These are phyloP conservation scores for Coemansia sp. DNA, from an alignment of 192 early-diverging fungal genomes.

Conservation along the genomic window DNA sequence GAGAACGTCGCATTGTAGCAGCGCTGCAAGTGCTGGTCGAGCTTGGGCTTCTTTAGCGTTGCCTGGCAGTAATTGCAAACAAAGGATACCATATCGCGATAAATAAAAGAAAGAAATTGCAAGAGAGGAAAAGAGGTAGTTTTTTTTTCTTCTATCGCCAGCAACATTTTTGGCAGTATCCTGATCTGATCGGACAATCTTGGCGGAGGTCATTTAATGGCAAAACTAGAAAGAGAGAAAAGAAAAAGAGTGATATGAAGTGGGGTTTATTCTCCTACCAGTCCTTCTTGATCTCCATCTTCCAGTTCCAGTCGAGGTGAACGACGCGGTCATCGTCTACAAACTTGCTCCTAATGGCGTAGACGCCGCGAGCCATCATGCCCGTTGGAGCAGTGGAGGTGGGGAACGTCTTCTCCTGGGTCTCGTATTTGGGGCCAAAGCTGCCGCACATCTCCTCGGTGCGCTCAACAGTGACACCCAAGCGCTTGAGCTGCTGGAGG, in stretches of 20 bases:
- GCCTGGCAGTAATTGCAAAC: conserved; percentile 77
- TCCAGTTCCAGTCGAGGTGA: conserved; percentile 87
- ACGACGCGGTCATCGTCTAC: conserved; percentile 86
- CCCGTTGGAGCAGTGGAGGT: conserved; percentile 89
- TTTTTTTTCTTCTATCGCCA: neutral
- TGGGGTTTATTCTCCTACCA: conserved; percentile 64
- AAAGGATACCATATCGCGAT: conserved; percentile 62
- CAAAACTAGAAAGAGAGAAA: neutral
- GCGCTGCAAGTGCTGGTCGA: conserved; percentile 81
- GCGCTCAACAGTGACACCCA: conserved; percentile 85
- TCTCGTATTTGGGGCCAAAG: conserved; percentile 80
- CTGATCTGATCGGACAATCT: neutral
- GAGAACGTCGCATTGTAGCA: conserved; percentile 85
- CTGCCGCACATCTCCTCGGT: conserved; percentile 97
- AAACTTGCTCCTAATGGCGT: conserved; percentile 90
- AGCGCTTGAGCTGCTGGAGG: conserved; percentile 90
- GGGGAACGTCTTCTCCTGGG: conserved; percentile 85
- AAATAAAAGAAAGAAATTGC: neutral
- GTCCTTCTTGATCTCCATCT: conserved; percentile 89
- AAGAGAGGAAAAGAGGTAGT: neutral
- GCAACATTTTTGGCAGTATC: neutral
- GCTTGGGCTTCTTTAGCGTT: conserved; percentile 94
- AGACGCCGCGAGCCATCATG: conserved; percentile 90
- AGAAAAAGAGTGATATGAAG: conserved; percentile 4
- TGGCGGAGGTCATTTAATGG: neutral